Conservation (phyloP, 768 basidiomycete genomes). For the Polyporus arcularius region DNA sequence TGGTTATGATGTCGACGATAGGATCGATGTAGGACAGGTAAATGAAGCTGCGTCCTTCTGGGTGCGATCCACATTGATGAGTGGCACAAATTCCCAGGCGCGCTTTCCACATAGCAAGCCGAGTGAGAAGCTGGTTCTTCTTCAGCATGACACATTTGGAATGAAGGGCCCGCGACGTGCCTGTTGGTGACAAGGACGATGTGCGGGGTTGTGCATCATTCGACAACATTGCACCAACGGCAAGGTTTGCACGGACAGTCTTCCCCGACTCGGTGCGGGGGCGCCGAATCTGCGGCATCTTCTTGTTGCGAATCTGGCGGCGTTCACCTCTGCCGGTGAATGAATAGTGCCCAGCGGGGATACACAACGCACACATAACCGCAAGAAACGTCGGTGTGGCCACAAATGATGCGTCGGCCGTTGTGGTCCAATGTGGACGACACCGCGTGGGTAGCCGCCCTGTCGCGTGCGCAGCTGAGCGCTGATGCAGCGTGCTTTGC, state of each 20-base stretch:
- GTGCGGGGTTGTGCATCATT: background rate
- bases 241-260: background rate
- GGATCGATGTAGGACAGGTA: background rate
- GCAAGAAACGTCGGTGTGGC: background rate
- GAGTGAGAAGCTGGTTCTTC: background rate
- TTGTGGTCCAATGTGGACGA: background rate
- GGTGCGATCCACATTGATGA: background rate
- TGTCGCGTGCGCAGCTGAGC: background rate
- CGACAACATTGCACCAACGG: conserved; percentile 1
- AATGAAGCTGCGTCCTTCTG: background rate
- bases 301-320: conserved; percentile 1
- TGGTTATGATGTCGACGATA: background rate
- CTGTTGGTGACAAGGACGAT: background rate
- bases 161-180: background rate
- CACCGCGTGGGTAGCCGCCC: too few relatives aligned
- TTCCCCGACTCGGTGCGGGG: background rate
- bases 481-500: background rate
- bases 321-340: conserved; percentile 8
- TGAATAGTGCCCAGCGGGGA: conserved; percentile 5
- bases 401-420: background rate
- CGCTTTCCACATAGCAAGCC: background rate
- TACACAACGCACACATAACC: conserved; percentile 10
- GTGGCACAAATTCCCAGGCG: conserved; percentile 2
- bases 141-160: background rate
- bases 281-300: background rate